Evolutionary conservation across 2,329 filamentous ascomycete species (phyloP).

Genomic region (Botrytis galanthina): DNA sequence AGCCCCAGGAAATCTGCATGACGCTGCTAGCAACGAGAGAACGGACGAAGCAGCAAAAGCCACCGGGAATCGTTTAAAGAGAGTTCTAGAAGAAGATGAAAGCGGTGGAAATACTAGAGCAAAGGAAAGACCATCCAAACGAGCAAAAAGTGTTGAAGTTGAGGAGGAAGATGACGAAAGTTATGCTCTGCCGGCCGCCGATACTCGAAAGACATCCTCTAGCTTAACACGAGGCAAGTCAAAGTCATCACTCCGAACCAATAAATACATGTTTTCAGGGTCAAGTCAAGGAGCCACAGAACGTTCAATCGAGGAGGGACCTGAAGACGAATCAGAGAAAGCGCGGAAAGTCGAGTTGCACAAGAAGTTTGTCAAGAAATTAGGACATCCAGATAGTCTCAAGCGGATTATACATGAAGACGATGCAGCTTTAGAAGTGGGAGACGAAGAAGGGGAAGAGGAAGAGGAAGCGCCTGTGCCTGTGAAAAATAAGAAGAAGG

Average conservation of each 20-base stretch:
- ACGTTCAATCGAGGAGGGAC: conserved; percentile 37
- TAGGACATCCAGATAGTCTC: conserved; percentile 82
- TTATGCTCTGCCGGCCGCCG: conserved; percentile 43
- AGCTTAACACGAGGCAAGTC: conserved; percentile 27
- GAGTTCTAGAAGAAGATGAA: conserved; percentile 49
- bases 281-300: conserved; percentile 37
- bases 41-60: conserved; percentile 19
- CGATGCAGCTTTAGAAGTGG: conserved; percentile 45
- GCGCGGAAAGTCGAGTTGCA: conserved; percentile 71
- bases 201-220: conserved; percentile 37
- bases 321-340: conserved; percentile 50
- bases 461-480: conserved; percentile 51
- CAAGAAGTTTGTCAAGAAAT: conserved; percentile 81
- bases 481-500: conserved; percentile 64
- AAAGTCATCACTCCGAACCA: conserved; percentile 45
- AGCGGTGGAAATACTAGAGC: conserved; percentile 45
- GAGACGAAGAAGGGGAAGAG: conserved; percentile 56
- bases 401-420: conserved; percentile 55
- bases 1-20: conserved; percentile 28
- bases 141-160: conserved; percentile 41
- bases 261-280: conserved; percentile 51
- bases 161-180: conserved; percentile 42
- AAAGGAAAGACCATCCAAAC: conserved; percentile 45
- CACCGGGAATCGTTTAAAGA: conserved; percentile 43
- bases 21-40: conserved; percentile 36